phyloP scores from a whole-genome alignment of 1,284 basidiomycete species.

The Marasmius tenuissimus region DNA sequence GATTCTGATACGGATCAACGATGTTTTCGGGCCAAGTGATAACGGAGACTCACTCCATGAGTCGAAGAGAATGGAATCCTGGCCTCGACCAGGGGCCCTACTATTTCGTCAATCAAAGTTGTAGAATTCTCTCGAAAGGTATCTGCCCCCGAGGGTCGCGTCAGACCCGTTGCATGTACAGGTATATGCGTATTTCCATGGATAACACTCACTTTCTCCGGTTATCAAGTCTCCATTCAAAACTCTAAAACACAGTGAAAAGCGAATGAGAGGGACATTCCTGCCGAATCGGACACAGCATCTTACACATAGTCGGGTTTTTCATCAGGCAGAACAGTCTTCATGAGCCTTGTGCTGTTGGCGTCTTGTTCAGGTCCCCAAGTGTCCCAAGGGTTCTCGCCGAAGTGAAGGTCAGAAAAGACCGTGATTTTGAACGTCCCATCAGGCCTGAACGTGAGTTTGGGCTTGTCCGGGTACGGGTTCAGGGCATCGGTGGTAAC shows the following conservation, averaged over 20 bases:
- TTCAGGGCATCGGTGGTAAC: slow-evolving; percentile 17
- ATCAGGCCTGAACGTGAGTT: slow-evolving; percentile 45
- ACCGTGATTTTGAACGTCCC: slow-evolving; percentile 67
- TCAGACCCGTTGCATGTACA: neutral
- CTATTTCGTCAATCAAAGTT: slow-evolving; percentile 47
- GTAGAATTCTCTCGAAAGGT: slow-evolving; percentile 61
- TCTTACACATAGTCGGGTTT: slow-evolving; percentile 64
- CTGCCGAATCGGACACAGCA: neutral
- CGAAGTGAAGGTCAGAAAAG: slow-evolving; percentile 69
- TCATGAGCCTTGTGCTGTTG: slow-evolving; percentile 58
- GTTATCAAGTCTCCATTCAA: slow-evolving; percentile 68
- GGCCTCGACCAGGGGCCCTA: slow-evolving; percentile 45
- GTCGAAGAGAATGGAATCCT: slow-evolving; percentile 54
- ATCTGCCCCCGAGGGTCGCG: slow-evolving; percentile 34
- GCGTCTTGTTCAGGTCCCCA: slow-evolving; percentile 66
- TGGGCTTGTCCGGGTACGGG: slow-evolving; percentile 51
- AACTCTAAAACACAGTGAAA: slow-evolving; percentile 35
- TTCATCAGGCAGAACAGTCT: slow-evolving; percentile 49
- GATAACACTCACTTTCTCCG: slow-evolving; percentile 51
- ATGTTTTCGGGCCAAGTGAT: neutral
- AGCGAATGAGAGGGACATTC: neutral
- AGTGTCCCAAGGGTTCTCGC: slow-evolving; percentile 66
- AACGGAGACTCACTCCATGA: slow-evolving; percentile 48
- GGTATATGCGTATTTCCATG: neutral
- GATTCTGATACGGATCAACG: slow-evolving; percentile 45